These are phyloP conservation scores for Xylaria sp. DNA, from an alignment of 2,329 filamentous ascomycete genomes.

Conservation along the genomic window DNA sequence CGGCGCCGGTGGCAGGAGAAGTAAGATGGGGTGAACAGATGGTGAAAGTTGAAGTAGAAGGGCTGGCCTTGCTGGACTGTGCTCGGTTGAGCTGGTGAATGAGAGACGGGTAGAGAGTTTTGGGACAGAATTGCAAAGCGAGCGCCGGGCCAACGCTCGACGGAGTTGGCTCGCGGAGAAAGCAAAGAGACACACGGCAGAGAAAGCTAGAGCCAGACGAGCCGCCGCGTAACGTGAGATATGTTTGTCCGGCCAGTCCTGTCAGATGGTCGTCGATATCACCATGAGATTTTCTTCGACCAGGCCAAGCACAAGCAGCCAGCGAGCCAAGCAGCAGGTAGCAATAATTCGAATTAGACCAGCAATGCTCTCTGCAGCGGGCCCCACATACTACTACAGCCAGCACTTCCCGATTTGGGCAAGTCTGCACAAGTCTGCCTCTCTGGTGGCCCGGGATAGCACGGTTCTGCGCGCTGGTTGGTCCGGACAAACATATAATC, in stretches of 20 bases:
- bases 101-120: constrained; percentile 17
- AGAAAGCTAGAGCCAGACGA: constrained; percentile 17
- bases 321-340: constrained; percentile 22
- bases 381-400: constrained; percentile 25
- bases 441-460: constrained; percentile 25
- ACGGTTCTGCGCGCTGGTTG: constrained; percentile 29
- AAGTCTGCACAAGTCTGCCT: constrained; percentile 35
- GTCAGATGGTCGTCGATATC: constrained; percentile 29
- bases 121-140: constrained; percentile 1
- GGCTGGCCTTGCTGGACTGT: constrained; percentile 4
- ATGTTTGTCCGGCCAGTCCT: constrained; percentile 21
- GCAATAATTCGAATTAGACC: constrained; percentile 27
- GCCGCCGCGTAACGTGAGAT: constrained; percentile 11
- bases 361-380: constrained; percentile 21
- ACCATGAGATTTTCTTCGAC: constrained; percentile 41
- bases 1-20: neutral
- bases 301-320: constrained; percentile 18
- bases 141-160: neutral
- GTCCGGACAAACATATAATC: constrained; percentile 39
- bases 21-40: neutral
- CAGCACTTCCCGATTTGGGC: constrained; percentile 39
- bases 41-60: constrained; percentile 1
- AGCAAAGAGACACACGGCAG: constrained; percentile 13
- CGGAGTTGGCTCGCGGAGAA: constrained; percentile 5
- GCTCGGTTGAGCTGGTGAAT: constrained; percentile 15